Evolutionary conservation across 345 rosid genomes (phyloP), one percentile per base, ranked within the genome.

Genomic region (Microcos paniculata): DNA sequence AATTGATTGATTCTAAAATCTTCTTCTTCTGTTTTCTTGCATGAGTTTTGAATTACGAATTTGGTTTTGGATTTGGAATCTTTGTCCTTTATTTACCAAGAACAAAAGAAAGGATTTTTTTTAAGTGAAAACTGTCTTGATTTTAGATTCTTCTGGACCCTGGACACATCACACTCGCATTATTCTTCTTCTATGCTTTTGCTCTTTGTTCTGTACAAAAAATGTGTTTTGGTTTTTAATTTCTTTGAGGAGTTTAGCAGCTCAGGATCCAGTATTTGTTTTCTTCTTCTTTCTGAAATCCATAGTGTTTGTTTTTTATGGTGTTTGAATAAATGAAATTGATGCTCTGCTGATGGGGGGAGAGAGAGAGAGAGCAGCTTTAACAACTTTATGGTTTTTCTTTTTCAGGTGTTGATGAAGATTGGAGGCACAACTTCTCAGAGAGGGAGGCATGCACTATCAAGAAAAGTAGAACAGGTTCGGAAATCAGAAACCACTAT

Each of bases 381-480:
- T 88, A 89, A 75, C 78, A 71, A 74, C 84, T 91, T 80, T 85
- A 72, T 80, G 61, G 73, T 73, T 45, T 75, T 75, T 79, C 80
- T 84, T 90, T 89, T 85, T 89, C 91, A 91, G 98, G 92, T 79
- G 86, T 80, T 84, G 88, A 78, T 83, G 96, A 88, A 88, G 89
- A 90, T 68, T 81, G 92, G 91, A 89, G 90, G 83, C 83, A 76
- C 90, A 90, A 69, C 83, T 88, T 83, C 84, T 80, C 86, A 43
- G 96, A 89, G 86, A 81, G 82, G 78, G 93, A 92, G 81, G 90
- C 94, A 90, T 90, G 98, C 96, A 89, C 89, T 78, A 84, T 86
- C 85, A 81, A 88, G 83, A 91, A 96, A 91, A 90, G 88, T 86
- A 89, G 63, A 84, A 83, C 94, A 90, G 94, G 99, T 96, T 85